phyloP scores from a whole-genome alignment of 352 stramenopile genomes.

The Phytopythium litorale region DNA sequence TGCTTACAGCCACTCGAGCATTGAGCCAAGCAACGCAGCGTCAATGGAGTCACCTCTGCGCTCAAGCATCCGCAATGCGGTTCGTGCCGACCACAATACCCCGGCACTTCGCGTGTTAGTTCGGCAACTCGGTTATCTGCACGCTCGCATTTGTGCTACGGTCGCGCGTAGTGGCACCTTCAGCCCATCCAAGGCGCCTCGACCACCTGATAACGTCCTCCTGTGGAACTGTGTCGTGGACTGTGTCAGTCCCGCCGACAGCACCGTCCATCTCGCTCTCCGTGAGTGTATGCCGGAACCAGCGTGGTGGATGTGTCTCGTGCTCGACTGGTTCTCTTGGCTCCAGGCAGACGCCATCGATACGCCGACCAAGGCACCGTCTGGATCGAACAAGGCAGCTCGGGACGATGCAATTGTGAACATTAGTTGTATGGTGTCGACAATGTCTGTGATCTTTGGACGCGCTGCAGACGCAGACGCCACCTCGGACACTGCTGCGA shows the following conservation, averaged over 20 bases:
- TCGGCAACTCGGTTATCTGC: conserved; percentile 9
- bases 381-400: neutral
- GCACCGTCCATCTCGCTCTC: neutral
- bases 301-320: conserved; percentile 3
- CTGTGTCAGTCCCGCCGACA: conserved; percentile 15
- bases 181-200: neutral
- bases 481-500: neutral
- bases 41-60: conserved; percentile 11
- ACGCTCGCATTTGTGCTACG: conserved; percentile 17
- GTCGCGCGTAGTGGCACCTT: neutral
- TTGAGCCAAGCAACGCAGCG: neutral
- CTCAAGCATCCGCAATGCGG: conserved; percentile 32
- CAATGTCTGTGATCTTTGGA: neutral
- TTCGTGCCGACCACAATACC: conserved; percentile 35
- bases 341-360: neutral
- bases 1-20: conserved; percentile 23
- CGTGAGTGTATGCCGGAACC: neutral
- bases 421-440: neutral
- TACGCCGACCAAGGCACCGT: neutral
- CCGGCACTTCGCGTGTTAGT: conserved; percentile 15
- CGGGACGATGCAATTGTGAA: neutral
- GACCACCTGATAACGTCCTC: conserved; percentile 16
- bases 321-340: conserved; percentile 2
- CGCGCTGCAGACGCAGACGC: neutral
- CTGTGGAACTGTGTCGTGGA: conserved; percentile 33